These are phyloP conservation scores for Lachancea cidri DNA, from an alignment of 805 yeast species.

Conservation along the genomic window DNA sequence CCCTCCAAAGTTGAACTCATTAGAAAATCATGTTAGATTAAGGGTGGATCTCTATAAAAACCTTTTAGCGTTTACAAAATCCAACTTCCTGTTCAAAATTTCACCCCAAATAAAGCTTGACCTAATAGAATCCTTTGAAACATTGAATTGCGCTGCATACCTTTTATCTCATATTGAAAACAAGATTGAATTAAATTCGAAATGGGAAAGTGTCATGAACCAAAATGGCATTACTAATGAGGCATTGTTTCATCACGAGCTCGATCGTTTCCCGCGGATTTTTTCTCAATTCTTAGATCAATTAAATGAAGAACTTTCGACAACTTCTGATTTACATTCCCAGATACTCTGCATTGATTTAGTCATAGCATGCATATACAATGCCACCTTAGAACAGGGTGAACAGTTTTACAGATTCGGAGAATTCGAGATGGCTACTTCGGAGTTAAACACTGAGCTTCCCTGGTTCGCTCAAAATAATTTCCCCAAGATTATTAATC, in stretches of 20 bases:
- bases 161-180: slow-evolving; percentile 33
- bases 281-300: slow-evolving; percentile 22
- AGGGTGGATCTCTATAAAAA: slow-evolving; percentile 43
- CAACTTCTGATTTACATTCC: slow-evolving; percentile 13
- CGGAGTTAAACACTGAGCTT: slow-evolving; percentile 26
- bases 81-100: slow-evolving; percentile 40
- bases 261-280: slow-evolving; percentile 25
- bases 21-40: slow-evolving; percentile 45
- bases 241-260: slow-evolving; percentile 21
- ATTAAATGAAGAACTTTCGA: slow-evolving; percentile 7
- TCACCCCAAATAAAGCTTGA: slow-evolving; percentile 36
- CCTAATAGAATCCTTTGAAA: slow-evolving; percentile 38
- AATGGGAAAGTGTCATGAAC: slow-evolving; percentile 13
- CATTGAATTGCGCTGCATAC: slow-evolving; percentile 43
- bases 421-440: slow-evolving; percentile 30
- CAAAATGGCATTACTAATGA: slow-evolving; percentile 13
- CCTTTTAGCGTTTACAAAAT: slow-evolving; percentile 41
- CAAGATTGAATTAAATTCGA: slow-evolving; percentile 8
- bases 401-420: slow-evolving; percentile 37
- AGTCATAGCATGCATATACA: slow-evolving; percentile 24
- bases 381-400: slow-evolving; percentile 33
- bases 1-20: slow-evolving; percentile 47
- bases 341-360: slow-evolving; percentile 21
- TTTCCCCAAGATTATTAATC: slow-evolving; percentile 37
- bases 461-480: slow-evolving; percentile 48